A percentile compares a stretch with the other conserved stretches of the same genome.
phyloP scores from a whole-genome alignment of 2,329 filamentous ascomycete species.

The Hypoxylon sp. region DNA sequence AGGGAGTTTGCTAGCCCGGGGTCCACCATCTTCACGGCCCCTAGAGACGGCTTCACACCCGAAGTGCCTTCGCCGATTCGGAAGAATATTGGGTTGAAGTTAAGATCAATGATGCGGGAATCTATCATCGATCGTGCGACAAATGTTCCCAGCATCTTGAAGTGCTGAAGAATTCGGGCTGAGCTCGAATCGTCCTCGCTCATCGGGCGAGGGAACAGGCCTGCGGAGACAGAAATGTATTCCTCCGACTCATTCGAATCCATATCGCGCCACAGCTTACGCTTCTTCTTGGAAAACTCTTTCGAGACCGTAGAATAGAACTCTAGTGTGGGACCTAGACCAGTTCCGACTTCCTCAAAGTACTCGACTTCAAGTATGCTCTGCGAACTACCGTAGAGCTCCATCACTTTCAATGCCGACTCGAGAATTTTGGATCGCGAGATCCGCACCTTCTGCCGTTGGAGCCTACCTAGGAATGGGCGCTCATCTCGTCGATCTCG shows the following conservation, averaged over 20 bases:
- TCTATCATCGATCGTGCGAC: slow-evolving; percentile 98
- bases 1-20: slow-evolving; percentile 86
- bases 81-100: slow-evolving; percentile 98
- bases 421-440: slow-evolving; percentile 94
- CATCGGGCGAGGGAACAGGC: slow-evolving; percentile 92
- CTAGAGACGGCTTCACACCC: slow-evolving; percentile 82
- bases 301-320: slow-evolving; percentile 98
- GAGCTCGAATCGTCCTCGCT: slow-evolving; percentile 84
- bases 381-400: slow-evolving; percentile 95
- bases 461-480: slow-evolving; percentile 89
- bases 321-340: slow-evolving; percentile 92
- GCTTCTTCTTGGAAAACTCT: slow-evolving; percentile 96
- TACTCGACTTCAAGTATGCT: slow-evolving; percentile 98
- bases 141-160: slow-evolving; percentile 95
- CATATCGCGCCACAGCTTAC: slow-evolving; percentile 95
- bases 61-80: slow-evolving; percentile 80
- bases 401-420: slow-evolving; percentile 98
- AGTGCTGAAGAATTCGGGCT: slow-evolving; percentile 88
- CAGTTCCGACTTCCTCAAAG: slow-evolving; percentile 97
- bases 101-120: slow-evolving; percentile 96
- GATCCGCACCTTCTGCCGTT: slow-evolving; percentile 98
- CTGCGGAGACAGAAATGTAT: slow-evolving; percentile 85
- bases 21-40: slow-evolving; percentile 90
- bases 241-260: slow-evolving; percentile 79
- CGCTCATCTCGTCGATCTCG: slow-evolving; percentile 89